Evolutionary conservation across 2,329 filamentous ascomycete species (phyloP).

Genomic region (Colletotrichum godetiae): DNA sequence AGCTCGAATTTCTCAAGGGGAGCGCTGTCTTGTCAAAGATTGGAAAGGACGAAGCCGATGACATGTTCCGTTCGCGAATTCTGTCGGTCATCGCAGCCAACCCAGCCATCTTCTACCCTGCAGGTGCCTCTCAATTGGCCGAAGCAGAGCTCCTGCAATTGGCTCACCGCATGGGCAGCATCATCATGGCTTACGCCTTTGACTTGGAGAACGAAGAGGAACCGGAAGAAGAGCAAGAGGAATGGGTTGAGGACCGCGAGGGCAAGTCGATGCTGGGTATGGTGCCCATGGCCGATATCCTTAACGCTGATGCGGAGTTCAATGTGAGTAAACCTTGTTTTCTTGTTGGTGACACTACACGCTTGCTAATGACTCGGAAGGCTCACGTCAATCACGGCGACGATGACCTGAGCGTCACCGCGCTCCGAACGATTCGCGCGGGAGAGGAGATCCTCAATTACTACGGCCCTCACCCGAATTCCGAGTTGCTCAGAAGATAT

Average conservation of each 20-base stretch:
- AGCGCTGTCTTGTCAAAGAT: conserved; percentile 83
- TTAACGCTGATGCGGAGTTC: conserved; percentile 90
- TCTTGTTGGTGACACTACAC: too few species aligned
- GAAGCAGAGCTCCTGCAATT: conserved; percentile 61
- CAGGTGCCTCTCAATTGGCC: conserved; percentile 44
- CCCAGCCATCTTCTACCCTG: conserved; percentile 57
- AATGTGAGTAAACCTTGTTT: conserved; percentile 65
- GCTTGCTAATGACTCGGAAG: conserved; percentile 42
- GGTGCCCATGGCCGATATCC: conserved; percentile 90
- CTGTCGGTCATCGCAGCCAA: conserved; percentile 62
- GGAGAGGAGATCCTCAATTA: conserved; percentile 89
- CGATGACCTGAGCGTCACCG: conserved; percentile 74
- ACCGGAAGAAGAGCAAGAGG: conserved; percentile 69
- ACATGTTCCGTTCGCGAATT: conserved; percentile 70
- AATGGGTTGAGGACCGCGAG: conserved; percentile 74
- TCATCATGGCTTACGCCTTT: conserved; percentile 94
- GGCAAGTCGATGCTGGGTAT: conserved; percentile 77
- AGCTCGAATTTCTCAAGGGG: conserved; percentile 79
- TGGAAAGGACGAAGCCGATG: conserved; percentile 77
- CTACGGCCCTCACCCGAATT: conserved; percentile 85
- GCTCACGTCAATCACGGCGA: conserved; percentile 66
- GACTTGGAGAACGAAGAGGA: conserved; percentile 74
- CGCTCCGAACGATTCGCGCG: conserved; percentile 73
- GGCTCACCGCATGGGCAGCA: conserved; percentile 85
- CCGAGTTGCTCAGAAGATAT: conserved; percentile 85